Evolutionary conservation across 805 yeast genomes (phyloP), one percentile per base, ranked within the genome.

Genomic region (Wickerhamomyces xylosicus): DNA sequence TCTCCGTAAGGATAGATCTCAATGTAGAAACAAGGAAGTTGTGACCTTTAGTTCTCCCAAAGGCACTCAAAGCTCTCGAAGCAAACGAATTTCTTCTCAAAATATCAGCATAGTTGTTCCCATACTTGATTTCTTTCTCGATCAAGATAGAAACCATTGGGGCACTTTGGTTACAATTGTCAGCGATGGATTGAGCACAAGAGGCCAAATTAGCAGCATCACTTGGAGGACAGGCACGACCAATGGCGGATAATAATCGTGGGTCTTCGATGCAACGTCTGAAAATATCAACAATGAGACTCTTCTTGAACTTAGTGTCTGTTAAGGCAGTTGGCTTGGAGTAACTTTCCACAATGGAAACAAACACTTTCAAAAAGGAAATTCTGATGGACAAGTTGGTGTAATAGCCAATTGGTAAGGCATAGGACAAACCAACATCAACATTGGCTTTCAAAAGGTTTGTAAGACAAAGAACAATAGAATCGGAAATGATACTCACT

Each of bases 61-160:
- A 77, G 14, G 82, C 63, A 0, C 89, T 79, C 37, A 85, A 64
- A 37, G 85, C 67, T 48, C 87, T 71, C 0, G 95, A 85, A 25
- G 92, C 83, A 29, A 85, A 81, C 38, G 89, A 79, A 55, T 86
- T 86, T 39, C 92, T 71, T 50, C 95, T 69, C 48, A 86, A 66
- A 22, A 86, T 74, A 52, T 84, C 92, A 22, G 83, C 74, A 16
- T 83, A 72, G 42, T 80, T 71, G 1, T 72, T 59, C 0, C 84
- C 76, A 21, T 61, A 65, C 37, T 63, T 54, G 18, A 86, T 79
- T 53, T 85, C 95, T 41, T 73, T 74, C 20, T 62, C 63, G 16
- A 85, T 63, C 35, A 83, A 59, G 9, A 70, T 66, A 2, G 70
- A 57, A 32, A 85, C 75, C 19, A 83, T 57, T 11, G 66, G 58